Evolutionary conservation across 768 basidiomycete species (phyloP), one percentile per base, ranked within the genome.

Genomic region (Chalciporus piperatus): DNA sequence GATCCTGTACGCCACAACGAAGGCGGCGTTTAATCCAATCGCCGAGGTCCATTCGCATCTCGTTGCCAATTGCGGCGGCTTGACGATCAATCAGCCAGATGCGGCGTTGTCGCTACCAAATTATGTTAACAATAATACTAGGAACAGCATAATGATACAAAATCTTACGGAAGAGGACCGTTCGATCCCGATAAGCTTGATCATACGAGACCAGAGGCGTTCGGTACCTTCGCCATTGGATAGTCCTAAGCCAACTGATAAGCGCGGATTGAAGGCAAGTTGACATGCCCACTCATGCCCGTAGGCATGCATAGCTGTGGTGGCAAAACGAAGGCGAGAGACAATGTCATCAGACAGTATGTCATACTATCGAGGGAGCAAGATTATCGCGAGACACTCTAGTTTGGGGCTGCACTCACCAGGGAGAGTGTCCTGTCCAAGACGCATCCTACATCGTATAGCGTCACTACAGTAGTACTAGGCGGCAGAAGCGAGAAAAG

Each of bases 61-160:
- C 35, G 2, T 17, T 8, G 9, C 11, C 25, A 13, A 47, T 19
- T 17, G 35, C n/a, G 3, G 23, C 22, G 3, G 65, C 60, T 12
- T 71, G 70, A 6, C 63, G 61, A 46, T 75, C 72, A 16, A 75
- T 48, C 2, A 72, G 41, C 65, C 68, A 73, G 1, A 72, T 59
- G 5, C 69, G 59, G 2, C 59, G 51, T 2, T 60, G 50, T 16
- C 59, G 53, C 70, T n/a, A 60, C 66, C 16, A 30, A 45, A 19
- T 30, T 1, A 12, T 23, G 45, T 37, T 13, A 22, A 25, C 3
- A 6, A 10, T 20, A 16, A 33, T 1, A 20, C 10, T 48, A 20
- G 20, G 32, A 41, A 32, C 3, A 27, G 23, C 12, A 38, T 16
- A 38, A 7, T 16, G 10, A 38, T 13, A 17, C 14, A 38, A 38